A percentile compares a stretch with the other conserved stretches of the same genome.
phyloP scores from a whole-genome alignment of 306 rosid species.

The Mimosa bimucronata region DNA sequence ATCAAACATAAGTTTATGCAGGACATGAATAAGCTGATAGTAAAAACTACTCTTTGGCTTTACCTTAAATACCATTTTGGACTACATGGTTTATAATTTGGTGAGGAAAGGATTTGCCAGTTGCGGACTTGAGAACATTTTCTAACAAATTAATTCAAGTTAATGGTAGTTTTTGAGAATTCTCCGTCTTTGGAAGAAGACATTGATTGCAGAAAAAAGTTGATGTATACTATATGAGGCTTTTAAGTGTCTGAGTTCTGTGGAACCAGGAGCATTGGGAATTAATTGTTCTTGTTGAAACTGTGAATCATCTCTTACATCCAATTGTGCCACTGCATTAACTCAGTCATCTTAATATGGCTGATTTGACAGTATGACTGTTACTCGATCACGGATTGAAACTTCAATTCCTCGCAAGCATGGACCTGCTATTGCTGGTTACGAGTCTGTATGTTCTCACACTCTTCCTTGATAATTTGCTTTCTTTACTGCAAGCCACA shows the following conservation, averaged over 20 bases:
- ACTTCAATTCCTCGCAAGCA: conserved; percentile 97
- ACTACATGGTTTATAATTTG: neutral
- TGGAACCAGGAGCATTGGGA: conserved; percentile 11
- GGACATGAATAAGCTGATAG: neutral
- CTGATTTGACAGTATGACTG: conserved; percentile 70
- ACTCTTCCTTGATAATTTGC: conserved; percentile 4
- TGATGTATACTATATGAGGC: conserved; percentile 12
- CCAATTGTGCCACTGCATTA: conserved; percentile 20
- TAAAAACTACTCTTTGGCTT: neutral
- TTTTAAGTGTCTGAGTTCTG: conserved; percentile 33
- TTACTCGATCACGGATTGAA: conserved; percentile 88
- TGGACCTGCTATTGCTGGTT: conserved; percentile 95
- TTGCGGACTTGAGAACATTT: neutral
- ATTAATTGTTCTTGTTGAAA: conserved; percentile 25
- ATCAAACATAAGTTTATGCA: neutral
- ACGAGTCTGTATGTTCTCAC: conserved; percentile 70
- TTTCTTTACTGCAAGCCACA: conserved; percentile 24
- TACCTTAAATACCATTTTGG: neutral
- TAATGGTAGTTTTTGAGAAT: neutral
- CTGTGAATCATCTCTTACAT: conserved; percentile 20
- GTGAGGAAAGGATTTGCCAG: neutral
- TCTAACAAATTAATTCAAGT: neutral
- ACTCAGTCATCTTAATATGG: conserved; percentile 34
- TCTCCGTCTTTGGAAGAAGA: neutral
- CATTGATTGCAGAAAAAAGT: neutral